These are phyloP conservation scores for Mrakia gelida DNA, from an alignment of 768 basidiomycete species.

Conservation along the genomic window DNA sequence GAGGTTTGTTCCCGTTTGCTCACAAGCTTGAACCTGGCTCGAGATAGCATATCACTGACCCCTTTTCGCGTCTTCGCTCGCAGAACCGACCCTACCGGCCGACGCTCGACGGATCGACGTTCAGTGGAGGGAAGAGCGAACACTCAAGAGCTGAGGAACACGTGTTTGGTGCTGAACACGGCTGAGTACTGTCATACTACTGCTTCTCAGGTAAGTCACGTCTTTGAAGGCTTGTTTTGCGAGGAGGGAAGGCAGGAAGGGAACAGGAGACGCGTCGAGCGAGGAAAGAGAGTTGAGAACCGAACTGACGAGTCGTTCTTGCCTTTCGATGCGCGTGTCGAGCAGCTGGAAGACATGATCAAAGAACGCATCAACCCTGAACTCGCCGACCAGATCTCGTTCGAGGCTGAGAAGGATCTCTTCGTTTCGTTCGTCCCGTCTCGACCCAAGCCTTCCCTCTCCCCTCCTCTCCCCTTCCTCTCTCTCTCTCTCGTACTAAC, in stretches of 20 bases:
- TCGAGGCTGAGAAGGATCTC: constrained; percentile 79
- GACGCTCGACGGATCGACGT: constrained; percentile 50
- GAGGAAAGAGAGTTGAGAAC: too few species aligned
- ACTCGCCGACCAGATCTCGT: constrained; percentile 70
- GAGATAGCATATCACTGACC: too few species aligned
- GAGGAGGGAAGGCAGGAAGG: too few species aligned
- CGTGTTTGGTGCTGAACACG: constrained; percentile 89
- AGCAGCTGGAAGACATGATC: constrained; percentile 85
- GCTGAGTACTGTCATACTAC: constrained; percentile 96
- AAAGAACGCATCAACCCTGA: constrained; percentile 71
- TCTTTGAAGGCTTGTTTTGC: too few species aligned
- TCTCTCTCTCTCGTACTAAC: not conserved
- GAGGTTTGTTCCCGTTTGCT: constrained; percentile 55
- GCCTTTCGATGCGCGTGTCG: not conserved
- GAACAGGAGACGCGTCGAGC: too few species aligned
- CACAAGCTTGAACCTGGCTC: too few species aligned
- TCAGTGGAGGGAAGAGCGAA: constrained; percentile 81
- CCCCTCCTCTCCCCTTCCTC: not conserved
- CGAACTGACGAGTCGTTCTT: too few species aligned
- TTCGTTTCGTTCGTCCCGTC: constrained; percentile 69
- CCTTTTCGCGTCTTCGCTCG: too few species aligned
- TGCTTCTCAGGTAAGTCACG: constrained; percentile 63
- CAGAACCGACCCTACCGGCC: not conserved
- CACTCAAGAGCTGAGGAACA: constrained; percentile 66
- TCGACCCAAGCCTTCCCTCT: too few species aligned